Evolutionary conservation across 1,284 basidiomycete species (phyloP), one percentile per base, ranked within the genome.

Genomic region (Bothia castanella): DNA sequence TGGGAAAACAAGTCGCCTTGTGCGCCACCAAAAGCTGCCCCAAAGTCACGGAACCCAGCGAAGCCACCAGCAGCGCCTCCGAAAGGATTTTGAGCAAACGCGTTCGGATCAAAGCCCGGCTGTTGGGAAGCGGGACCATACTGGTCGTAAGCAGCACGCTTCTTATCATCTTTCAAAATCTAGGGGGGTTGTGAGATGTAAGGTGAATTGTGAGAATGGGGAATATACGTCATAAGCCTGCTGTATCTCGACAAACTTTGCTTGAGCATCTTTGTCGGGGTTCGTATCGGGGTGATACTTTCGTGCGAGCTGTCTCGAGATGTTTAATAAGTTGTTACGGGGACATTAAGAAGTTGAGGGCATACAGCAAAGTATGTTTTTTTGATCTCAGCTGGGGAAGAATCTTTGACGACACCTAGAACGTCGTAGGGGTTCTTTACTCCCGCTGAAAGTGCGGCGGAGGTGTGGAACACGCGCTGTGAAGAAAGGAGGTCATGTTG

Each of bases 271-370:
- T 61, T 90, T 87, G 68, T 97, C 94, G 53, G 94, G 91, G 72
- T 94, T 97, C 19, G 94, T 94, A 66, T 99, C 97, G 0, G 97
- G 97, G 71, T 99, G 97, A 66, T 87, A 97, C 76, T 98, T 97
- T 55, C 97, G 90, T 27, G 97, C 97, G 57, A 99, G 87, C 91
- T 97, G 62, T 31, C 41, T 37, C 41, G 31, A 62, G 29, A 56
- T 50, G 49, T 42, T 45, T 61, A 23, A 46, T 61, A 23, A 45
- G 45, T 34, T 12, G 38, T 31, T 32, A n/a, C 32, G 42, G 45
- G 5, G 38, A 47, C 17, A 32, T 29, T 16, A 39, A 44, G 44
- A 58, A 54, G 30, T 17, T 13, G 36, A 39, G 30, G 12, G 68
- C 85, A 63, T 66, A 95, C 95, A 61, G 86, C 79, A 69, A 98